These are phyloP conservation scores for Fomes fomentarius DNA, from an alignment of 1,284 basidiomycete species.

Conservation along the genomic window DNA sequence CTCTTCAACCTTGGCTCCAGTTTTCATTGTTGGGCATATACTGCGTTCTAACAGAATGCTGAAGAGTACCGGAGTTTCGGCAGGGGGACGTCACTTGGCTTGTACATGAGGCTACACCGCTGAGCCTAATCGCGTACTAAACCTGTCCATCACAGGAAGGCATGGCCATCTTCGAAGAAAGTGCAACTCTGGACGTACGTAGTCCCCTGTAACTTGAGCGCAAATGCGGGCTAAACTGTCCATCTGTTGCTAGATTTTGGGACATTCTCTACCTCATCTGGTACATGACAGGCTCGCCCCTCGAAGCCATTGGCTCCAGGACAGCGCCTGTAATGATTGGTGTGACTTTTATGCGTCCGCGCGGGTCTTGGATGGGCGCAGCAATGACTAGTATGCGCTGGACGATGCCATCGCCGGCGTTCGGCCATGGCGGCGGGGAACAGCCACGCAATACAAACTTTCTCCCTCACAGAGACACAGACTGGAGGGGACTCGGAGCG, in stretches of 20 bases:
- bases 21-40: neutral
- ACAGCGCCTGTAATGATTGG: neutral
- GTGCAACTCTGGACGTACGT: neutral
- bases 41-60: neutral
- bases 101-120: neutral
- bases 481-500: neutral
- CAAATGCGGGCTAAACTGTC: neutral
- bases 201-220: neutral
- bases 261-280: neutral
- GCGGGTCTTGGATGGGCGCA: neutral
- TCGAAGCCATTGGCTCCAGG: neutral
- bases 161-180: neutral
- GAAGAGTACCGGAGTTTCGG: neutral
- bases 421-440: too few species aligned
- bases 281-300: neutral
- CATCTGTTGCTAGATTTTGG: neutral
- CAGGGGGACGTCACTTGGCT: neutral
- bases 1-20: too few species aligned
- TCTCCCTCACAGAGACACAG: neutral
- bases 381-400: too few species aligned
- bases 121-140: neutral
- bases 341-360: neutral
- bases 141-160: neutral
- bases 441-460: neutral
- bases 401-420: too few species aligned